Percentiles rank a stretch among this genome's conserved stretches.
These are phyloP conservation scores for Phytophthora podocarpi DNA, from an alignment of 352 stramenopile species.

Conservation along the genomic window DNA sequence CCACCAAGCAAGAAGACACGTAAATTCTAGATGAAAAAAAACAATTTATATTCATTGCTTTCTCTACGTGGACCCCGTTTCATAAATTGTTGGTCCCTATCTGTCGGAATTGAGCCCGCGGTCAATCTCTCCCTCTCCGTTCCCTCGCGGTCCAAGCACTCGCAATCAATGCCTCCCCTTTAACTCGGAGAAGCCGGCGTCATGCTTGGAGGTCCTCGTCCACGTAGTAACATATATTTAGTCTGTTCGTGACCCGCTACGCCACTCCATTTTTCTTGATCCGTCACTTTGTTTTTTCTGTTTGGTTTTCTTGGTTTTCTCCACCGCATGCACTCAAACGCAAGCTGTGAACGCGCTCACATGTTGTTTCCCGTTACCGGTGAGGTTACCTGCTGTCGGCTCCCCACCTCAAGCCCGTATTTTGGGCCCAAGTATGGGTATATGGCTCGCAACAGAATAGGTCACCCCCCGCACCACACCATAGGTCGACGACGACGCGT, in stretches of 20 bases:
- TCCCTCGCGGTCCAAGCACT: constrained; percentile 46
- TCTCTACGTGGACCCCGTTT: constrained; percentile 35
- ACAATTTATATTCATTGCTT: constrained; percentile 45
- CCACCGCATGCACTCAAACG: constrained; percentile 29
- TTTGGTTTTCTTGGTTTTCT: constrained; percentile 24
- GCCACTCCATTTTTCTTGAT: constrained; percentile 19
- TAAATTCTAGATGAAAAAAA: constrained; percentile 32
- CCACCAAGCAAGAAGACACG: not conserved
- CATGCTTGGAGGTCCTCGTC: constrained; percentile 39
- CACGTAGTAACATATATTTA: constrained; percentile 43
- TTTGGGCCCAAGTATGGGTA: constrained; percentile 73
- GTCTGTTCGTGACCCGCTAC: constrained; percentile 16
- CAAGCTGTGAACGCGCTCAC: constrained; percentile 21
- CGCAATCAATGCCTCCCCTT: constrained; percentile 31
- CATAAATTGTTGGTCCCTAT: constrained; percentile 36
- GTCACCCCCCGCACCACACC: constrained; percentile 57
- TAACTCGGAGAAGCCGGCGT: constrained; percentile 21
- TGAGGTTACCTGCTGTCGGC: constrained; percentile 43
- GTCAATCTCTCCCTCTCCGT: constrained; percentile 25
- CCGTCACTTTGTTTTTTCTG: constrained; percentile 38
- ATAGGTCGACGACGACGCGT: constrained; percentile 72
- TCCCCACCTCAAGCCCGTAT: constrained; percentile 61
- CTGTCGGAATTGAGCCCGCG: constrained; percentile 40
- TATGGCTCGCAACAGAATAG: constrained; percentile 60
- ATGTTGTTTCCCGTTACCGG: constrained; percentile 42